These are phyloP conservation scores for Cytospora paraplurivora DNA, from an alignment of 2,329 filamentous ascomycete species.

Conservation along the genomic window DNA sequence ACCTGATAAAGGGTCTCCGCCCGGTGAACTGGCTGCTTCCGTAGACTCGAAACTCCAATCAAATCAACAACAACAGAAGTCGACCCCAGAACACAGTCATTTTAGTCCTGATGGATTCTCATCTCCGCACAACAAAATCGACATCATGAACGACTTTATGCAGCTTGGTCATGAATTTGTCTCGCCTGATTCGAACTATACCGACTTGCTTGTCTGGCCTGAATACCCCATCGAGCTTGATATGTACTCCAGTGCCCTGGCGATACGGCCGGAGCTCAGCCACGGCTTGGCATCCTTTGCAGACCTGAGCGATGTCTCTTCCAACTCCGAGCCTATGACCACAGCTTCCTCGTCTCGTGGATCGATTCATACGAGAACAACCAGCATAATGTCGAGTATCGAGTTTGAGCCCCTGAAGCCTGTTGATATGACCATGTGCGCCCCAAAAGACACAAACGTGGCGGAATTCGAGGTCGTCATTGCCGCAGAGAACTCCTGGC, in stretches of 20 bases:
- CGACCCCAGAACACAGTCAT: conserved; percentile 39
- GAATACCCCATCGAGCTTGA: conserved; percentile 49
- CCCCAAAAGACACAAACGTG: conserved; percentile 38
- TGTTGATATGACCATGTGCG: conserved; percentile 36
- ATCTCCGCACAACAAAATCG: conserved; percentile 42
- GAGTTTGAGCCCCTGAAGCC: conserved; percentile 43
- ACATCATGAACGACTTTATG: conserved; percentile 48
- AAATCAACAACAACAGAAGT: conserved; percentile 37
- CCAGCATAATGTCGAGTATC: conserved; percentile 48
- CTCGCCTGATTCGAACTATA: conserved; percentile 42
- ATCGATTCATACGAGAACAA: conserved; percentile 50
- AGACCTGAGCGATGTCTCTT: conserved; percentile 46
- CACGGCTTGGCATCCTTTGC: conserved; percentile 40
- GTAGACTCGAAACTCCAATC: conserved; percentile 40
- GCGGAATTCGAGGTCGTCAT: conserved; percentile 51
- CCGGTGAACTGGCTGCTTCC: conserved; percentile 36
- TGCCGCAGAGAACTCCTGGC: conserved; percentile 53
- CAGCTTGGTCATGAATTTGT: conserved; percentile 41
- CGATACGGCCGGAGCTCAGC: conserved; percentile 40
- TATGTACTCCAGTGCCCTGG: conserved; percentile 41
- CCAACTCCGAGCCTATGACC: conserved; percentile 45
- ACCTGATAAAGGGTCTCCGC: conserved; percentile 32
- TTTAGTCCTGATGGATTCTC: conserved; percentile 40
- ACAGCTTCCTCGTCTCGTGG: conserved; percentile 44
- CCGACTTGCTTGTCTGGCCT: conserved; percentile 48